These are phyloP conservation scores for Bipolaris cookei DNA, from an alignment of 2,329 filamentous ascomycete species.

Conservation along the genomic window DNA sequence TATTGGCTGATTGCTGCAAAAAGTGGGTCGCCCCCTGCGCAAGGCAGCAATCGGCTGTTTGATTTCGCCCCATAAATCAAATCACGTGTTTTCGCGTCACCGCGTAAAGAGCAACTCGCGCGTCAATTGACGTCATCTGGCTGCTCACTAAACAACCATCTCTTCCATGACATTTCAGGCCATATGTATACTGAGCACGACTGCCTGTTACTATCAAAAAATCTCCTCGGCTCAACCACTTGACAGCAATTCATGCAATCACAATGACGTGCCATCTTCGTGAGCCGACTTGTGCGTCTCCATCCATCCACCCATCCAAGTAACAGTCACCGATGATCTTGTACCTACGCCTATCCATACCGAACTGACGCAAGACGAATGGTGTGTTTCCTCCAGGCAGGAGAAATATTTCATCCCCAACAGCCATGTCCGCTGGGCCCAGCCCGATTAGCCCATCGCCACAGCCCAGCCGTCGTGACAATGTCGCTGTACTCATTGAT, in stretches of 20 bases:
- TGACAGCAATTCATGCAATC: neutral
- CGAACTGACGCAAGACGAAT: constrained; percentile 11
- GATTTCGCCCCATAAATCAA: neutral
- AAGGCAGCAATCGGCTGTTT: constrained; percentile 4
- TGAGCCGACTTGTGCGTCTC: neutral
- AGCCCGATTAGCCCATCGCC: constrained; percentile 11
- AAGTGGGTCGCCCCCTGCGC: constrained; percentile 6
- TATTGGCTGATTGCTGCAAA: constrained; percentile 13
- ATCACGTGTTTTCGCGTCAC: constrained; percentile 5
- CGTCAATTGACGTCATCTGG: neutral
- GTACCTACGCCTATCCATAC: neutral
- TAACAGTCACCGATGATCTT: constrained; percentile 9
- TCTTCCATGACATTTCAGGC: too few relatives aligned
- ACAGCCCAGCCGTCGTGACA: constrained; percentile 1
- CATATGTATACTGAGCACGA: too few relatives aligned
- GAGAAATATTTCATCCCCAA: constrained; percentile 16
- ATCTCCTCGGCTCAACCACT: too few relatives aligned
- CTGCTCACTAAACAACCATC: neutral
- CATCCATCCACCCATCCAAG: neutral
- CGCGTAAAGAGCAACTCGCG: neutral
- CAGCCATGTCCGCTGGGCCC: constrained; percentile 6
- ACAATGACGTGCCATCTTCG: neutral
- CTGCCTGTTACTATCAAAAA: too few relatives aligned
- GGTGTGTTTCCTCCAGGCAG: constrained; percentile 20
- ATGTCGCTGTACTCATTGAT: constrained; percentile 1